A percentile compares a stretch with the other conserved stretches of the same genome.
Conservation (phyloP, 2,329 filamentous ascomycete species). For the Alternaria triticina region DNA sequence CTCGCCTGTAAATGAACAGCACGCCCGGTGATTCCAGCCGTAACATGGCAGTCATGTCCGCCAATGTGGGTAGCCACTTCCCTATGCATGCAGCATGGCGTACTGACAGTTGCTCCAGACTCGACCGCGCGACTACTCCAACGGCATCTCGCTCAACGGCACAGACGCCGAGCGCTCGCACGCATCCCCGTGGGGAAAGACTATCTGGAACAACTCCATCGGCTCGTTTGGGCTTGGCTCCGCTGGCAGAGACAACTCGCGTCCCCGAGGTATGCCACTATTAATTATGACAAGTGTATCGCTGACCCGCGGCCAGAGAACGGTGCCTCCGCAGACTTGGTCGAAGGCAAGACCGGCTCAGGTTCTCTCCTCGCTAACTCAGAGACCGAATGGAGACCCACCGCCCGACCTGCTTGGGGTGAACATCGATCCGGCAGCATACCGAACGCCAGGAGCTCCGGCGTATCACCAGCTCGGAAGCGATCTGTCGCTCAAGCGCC, state of each 20-base stretch:
- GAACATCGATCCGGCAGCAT: conserved; percentile 46
- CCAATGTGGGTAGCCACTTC: conserved; percentile 35
- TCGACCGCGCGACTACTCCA: conserved; percentile 39
- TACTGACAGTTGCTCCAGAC: conserved; percentile 23
- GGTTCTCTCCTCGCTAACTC: conserved; percentile 72
- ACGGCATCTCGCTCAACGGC: conserved; percentile 39
- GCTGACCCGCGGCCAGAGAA: conserved; percentile 39
- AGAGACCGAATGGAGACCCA: conserved; percentile 69
- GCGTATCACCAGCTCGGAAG: conserved; percentile 48
- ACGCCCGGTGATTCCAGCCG: conserved; percentile 21
- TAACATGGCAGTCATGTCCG: conserved; percentile 40
- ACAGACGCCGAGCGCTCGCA: conserved; percentile 38
- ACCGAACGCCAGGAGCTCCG: conserved; percentile 44
- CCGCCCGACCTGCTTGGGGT: conserved; percentile 64
- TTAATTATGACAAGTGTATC: background rate
- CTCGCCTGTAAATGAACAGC: conserved; percentile 24
- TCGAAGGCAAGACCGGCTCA: conserved; percentile 69
- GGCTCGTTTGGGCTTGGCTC: conserved; percentile 36
- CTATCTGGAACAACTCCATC: conserved; percentile 44
- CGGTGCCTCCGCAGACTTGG: conserved; percentile 34
- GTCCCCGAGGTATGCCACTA: conserved; percentile 37
- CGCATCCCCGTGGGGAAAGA: conserved; percentile 39
- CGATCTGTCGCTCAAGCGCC: conserved; percentile 45
- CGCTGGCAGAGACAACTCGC: conserved; percentile 39
- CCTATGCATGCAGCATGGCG: background rate